Evolutionary conservation across 495 filamentous ascomycete species (phyloP), one percentile per base, ranked within the genome.

Genomic region (Usnea hakonensis): DNA sequence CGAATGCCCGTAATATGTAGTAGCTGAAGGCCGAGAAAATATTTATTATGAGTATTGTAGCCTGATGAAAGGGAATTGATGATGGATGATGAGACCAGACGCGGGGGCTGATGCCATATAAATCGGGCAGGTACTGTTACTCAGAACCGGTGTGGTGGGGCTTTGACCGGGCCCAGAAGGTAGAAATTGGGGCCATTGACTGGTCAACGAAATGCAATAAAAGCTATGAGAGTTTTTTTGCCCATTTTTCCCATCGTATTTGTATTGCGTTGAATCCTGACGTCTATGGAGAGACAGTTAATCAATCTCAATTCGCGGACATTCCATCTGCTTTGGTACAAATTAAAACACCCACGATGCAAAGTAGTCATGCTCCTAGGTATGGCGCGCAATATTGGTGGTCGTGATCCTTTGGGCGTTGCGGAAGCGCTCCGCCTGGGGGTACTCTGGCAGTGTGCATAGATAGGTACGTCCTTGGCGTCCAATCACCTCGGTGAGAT

Each of bases 61-160:
- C 56, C 56, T 58, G 32, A 40, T 58, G 2, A 8, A 19, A n/a
- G 8, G 17, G 23, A 33, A 26, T 43, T 19, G 56, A 7, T 44
- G 19, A 16, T 41, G 1, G 56, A 5, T 28, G 8, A 21, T 30
- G 40, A 3, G 35, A 2, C 28, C 21, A 14, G 10, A 28, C 44
- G 44, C 44, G 23, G 23, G 44, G 40, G 56, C 43, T 21, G 56
- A 46, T 46, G 26, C 26, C 32, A 46, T 58, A 58, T 43, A 36
- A n/a, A 11, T n/a, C 4, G 8, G 28, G 36, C 7, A 57, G 37
- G 56, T 8, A 2, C 8, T 19, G 16, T 13, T 19, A 40, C 1
- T 6, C 23, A 44, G 17, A 44, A 14, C 21, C n/a, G 14, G 56
- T 41, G 38, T 32, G 40, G 56, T 38, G 56, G 26, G 35, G 23